phyloP scores from a whole-genome alignment of 202 grass and related monocot genomes.

The Tripidium arundinaceum region DNA sequence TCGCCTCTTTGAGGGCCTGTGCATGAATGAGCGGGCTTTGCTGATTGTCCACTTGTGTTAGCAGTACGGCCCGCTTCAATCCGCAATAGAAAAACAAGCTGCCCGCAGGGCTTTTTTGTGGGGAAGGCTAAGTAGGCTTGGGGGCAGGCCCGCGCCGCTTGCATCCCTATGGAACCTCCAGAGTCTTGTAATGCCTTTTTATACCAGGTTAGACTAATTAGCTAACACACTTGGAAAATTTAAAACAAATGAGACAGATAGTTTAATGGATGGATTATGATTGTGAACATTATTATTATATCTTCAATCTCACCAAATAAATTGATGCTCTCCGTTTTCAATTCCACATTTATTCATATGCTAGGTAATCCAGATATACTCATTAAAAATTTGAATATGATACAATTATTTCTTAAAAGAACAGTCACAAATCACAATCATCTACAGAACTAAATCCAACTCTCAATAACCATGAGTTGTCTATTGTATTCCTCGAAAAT shows the following conservation, averaged over 20 bases:
- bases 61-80: not conserved
- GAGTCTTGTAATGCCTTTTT: not conserved
- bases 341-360: not conserved
- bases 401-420: not conserved
- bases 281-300: not conserved
- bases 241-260: not conserved
- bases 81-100: not conserved
- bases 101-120: not conserved
- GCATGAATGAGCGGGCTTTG: not conserved
- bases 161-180: not conserved
- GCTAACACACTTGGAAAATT: not conserved
- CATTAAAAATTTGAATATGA: not conserved
- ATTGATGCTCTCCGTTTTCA: not conserved
- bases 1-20: not conserved
- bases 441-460: not conserved
- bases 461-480: not conserved
- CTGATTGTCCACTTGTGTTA: not conserved
- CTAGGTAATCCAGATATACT: not conserved
- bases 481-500: not conserved
- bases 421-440: not conserved
- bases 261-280: not conserved
- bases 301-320: not conserved
- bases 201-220: not conserved
- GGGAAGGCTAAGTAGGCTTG: not conserved
- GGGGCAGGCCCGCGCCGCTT: not conserved